Conservation (phyloP, 1,284 basidiomycete genomes). For the Trametes versicolor region DNA sequence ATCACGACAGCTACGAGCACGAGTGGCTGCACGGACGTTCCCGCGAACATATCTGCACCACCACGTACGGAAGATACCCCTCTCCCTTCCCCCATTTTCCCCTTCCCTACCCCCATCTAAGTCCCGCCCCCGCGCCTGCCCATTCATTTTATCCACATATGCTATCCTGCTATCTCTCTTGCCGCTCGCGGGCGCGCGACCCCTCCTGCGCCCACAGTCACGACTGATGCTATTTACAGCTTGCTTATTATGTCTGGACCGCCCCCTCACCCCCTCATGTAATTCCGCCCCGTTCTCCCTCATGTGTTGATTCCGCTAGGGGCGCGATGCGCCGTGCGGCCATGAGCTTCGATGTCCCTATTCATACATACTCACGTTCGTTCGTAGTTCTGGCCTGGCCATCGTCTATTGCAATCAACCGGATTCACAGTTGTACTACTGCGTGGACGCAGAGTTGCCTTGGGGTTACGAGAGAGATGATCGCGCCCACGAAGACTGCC, state of each 20-base stretch:
- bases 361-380: conserved; percentile 28
- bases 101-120: background rate
- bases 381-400: conserved; percentile 7
- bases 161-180: conserved; percentile 27
- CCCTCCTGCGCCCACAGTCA: too few species aligned
- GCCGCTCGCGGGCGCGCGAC: background rate
- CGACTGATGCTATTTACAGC: conserved; percentile 12
- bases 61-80: conserved; percentile 33
- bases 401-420: background rate
- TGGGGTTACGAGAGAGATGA: too few species aligned
- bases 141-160: conserved; percentile 28
- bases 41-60: conserved; percentile 19
- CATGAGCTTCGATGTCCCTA: background rate
- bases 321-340: background rate
- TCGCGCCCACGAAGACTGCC: too few species aligned
- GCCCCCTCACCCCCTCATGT: conserved; percentile 10
- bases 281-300: conserved; percentile 19
- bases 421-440: background rate
- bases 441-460: background rate
- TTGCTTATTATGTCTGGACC: conserved; percentile 20
- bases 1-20: background rate
- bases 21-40: conserved; percentile 29
- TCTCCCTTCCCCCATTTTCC: conserved; percentile 2
- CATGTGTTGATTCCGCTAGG: conserved; percentile 3
- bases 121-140: background rate